Percentiles rank a stretch among this genome's conserved stretches.
phyloP scores from a whole-genome alignment of 345 rosid genomes.

The Streptanthus diversifolius region DNA sequence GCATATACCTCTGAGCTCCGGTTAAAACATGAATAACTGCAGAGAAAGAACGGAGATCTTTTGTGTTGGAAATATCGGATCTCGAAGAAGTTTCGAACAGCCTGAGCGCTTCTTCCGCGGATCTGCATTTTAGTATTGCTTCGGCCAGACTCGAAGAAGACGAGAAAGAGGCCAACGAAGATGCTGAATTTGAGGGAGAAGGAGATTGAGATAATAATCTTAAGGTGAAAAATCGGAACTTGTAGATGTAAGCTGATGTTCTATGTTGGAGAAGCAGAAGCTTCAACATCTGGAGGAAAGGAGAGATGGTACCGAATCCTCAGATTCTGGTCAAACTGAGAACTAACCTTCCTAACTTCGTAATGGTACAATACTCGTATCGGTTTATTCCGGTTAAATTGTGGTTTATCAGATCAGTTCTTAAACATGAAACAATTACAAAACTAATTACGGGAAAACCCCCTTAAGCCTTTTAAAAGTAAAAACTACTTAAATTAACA shows the following conservation, averaged over 20 bases:
- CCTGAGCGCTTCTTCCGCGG: constrained; percentile 42
- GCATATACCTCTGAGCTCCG: constrained; percentile 34
- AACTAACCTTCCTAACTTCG: not conserved
- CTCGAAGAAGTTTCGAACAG: constrained; percentile 36
- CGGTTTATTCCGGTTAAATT: constrained; percentile 6
- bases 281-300: constrained; percentile 43
- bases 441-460: too few species aligned
- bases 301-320: not conserved
- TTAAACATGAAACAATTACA: too few species aligned
- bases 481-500: too few species aligned
- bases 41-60: constrained; percentile 37
- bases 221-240: constrained; percentile 17
- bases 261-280: constrained; percentile 36
- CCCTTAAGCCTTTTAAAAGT: too few species aligned
- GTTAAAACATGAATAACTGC: constrained; percentile 36
- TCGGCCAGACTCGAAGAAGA: constrained; percentile 33
- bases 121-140: constrained; percentile 41
- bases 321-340: not conserved
- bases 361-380: not conserved
- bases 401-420: not conserved
- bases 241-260: not conserved
- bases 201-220: constrained; percentile 19
- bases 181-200: constrained; percentile 8
- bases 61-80: constrained; percentile 21
- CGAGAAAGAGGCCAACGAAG: constrained; percentile 3